phyloP scores from a whole-genome alignment of 2,329 filamentous ascomycete genomes.

The Westerdykella sp. region DNA sequence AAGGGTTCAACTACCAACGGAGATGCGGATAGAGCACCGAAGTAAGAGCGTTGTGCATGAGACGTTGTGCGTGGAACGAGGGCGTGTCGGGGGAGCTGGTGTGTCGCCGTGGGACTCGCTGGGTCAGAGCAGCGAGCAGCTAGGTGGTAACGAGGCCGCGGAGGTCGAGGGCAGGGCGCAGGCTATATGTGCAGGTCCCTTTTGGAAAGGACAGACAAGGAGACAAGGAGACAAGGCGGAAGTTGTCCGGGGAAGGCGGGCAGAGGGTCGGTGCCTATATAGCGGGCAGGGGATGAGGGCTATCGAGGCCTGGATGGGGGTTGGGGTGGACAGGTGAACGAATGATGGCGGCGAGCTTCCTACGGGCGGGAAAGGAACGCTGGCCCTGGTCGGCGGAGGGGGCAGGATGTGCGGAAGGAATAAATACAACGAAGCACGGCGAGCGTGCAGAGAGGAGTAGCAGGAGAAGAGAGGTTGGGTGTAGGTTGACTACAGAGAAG shows the following conservation, averaged over 20 bases:
- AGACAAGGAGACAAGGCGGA: neutral
- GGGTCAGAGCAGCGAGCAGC: neutral
- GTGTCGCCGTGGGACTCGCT: neutral
- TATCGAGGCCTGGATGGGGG: too few species aligned
- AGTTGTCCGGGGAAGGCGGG: neutral
- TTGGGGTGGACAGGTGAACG: neutral
- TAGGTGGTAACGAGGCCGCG: neutral
- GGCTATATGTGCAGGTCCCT: neutral
- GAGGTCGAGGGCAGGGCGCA: neutral
- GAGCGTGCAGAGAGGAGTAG: neutral
- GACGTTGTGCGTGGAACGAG: constrained; percentile 12
- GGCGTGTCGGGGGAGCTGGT: constrained; percentile 3
- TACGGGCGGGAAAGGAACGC: neutral
- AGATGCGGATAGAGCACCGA: constrained; percentile 35
- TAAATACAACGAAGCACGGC: neutral
- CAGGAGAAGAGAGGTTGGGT: neutral
- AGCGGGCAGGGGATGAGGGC: neutral
- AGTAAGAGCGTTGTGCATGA: constrained; percentile 36
- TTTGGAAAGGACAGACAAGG: neutral
- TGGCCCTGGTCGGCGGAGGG: neutral
- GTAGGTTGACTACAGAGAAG: neutral
- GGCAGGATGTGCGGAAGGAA: neutral
- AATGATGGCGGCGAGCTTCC: neutral
- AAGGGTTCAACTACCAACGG: constrained; percentile 28
- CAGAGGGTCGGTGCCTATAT: neutral